These are phyloP conservation scores for Blastomyces percursus DNA, from an alignment of 2,329 filamentous ascomycete species.

Conservation along the genomic window DNA sequence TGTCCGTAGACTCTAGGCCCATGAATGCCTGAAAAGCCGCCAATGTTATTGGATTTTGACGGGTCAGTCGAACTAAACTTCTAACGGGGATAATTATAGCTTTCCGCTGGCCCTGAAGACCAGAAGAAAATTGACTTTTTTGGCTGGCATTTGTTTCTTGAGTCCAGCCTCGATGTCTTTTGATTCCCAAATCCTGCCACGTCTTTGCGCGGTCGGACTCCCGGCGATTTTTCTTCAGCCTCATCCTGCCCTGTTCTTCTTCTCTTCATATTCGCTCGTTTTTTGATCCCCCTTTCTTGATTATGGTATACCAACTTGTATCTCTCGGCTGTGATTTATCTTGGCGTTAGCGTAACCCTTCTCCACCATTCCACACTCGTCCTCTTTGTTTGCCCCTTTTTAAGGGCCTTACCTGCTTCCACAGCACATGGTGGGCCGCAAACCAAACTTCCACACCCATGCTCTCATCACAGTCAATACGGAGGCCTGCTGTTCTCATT, in stretches of 20 bases:
- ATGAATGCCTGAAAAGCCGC: too few relatives aligned
- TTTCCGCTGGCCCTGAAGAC: too few relatives aligned
- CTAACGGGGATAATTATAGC: too few relatives aligned
- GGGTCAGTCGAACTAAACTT: too few relatives aligned
- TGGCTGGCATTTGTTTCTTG: too few relatives aligned
- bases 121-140: too few relatives aligned
- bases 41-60: too few relatives aligned
- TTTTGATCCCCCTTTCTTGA: background rate
- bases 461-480: background rate
- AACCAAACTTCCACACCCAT: background rate
- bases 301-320: background rate
- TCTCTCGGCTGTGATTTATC: background rate
- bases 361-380: background rate
- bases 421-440: background rate
- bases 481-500: background rate
- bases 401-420: background rate
- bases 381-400: background rate
- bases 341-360: background rate
- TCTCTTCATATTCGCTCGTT: background rate
- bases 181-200: too few relatives aligned
- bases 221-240: too few relatives aligned
- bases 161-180: too few relatives aligned
- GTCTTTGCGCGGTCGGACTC: too few relatives aligned
- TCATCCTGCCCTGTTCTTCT: background rate
- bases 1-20: too few relatives aligned